These are phyloP conservation scores for Starmerella ratchasimensis DNA, from an alignment of 805 yeast genomes.

Conservation along the genomic window DNA sequence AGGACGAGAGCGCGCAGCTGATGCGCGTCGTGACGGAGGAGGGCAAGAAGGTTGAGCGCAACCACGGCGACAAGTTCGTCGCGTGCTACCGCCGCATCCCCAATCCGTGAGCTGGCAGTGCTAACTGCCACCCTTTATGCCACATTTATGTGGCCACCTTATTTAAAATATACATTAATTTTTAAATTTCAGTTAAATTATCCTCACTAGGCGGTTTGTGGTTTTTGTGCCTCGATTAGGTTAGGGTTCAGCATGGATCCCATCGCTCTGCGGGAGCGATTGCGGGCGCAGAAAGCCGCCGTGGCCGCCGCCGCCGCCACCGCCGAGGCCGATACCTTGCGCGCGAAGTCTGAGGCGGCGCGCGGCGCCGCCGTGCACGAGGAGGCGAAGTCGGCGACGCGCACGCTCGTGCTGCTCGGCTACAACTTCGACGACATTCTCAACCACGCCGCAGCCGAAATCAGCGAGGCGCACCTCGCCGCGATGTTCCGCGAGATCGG, in stretches of 20 bases:
- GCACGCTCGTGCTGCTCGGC: slow-evolving; percentile 20
- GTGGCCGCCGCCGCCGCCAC: too few species aligned
- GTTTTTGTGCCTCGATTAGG: slow-evolving; percentile 3
- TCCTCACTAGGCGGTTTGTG: neutral
- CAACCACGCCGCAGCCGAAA: slow-evolving; percentile 2
- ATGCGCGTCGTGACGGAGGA: slow-evolving; percentile 95
- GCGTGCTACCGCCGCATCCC: slow-evolving; percentile 50
- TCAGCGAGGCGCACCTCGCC: slow-evolving; percentile 8
- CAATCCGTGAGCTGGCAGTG: too few species aligned
- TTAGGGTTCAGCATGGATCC: slow-evolving; percentile 11
- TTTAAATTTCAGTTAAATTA: neutral
- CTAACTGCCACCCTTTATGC: too few species aligned
- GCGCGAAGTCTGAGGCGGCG: too few species aligned
- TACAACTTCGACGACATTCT: slow-evolving; percentile 21
- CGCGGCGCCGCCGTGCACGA: slow-evolving; percentile 1
- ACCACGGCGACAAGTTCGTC: slow-evolving; percentile 71
- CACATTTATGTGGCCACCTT: too few species aligned
- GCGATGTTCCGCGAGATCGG: slow-evolving; percentile 6
- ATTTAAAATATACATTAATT: neutral
- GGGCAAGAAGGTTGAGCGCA: slow-evolving; percentile 90
- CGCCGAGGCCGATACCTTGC: too few species aligned
- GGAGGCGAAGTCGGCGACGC: slow-evolving; percentile 16
- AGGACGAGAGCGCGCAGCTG: slow-evolving; percentile 68
- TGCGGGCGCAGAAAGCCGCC: slow-evolving; percentile 11
- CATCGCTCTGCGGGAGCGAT: slow-evolving; percentile 17